These are phyloP conservation scores for Solanum tacnaense DNA, from an alignment of 257 asterid genomes.

Conservation along the genomic window DNA sequence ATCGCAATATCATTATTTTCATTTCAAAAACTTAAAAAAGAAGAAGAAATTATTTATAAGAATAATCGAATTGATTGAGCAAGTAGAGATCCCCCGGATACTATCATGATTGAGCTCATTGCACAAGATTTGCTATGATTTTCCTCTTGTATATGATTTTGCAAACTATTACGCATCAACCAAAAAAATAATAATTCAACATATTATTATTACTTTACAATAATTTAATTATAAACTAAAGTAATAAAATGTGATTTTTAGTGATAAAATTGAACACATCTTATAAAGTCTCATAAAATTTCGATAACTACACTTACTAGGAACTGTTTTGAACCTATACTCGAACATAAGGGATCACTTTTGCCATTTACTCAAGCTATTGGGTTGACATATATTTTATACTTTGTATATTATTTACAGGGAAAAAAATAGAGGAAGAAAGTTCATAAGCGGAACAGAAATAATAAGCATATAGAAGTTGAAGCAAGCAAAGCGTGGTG, in stretches of 20 bases:
- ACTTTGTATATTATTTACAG: neutral
- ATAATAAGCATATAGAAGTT: neutral
- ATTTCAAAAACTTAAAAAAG: neutral
- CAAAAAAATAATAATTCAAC: neutral
- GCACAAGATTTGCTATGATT: neutral
- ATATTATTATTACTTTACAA: neutral
- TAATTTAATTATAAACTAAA: neutral
- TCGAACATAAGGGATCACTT: neutral
- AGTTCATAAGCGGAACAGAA: neutral
- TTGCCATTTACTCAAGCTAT: neutral
- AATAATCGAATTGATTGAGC: neutral
- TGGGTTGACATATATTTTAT: neutral
- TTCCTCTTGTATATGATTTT: neutral
- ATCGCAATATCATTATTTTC: neutral
- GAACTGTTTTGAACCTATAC: neutral
- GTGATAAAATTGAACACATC: neutral
- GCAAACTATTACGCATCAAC: fast-evolving
- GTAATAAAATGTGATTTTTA: neutral
- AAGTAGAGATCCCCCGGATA: fast-evolving
- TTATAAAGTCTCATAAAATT: too few relatives aligned
- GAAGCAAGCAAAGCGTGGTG: constrained; percentile 11
- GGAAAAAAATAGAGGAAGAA: neutral
- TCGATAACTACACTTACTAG: too few relatives aligned
- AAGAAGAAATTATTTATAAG: neutral
- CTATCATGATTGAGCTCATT: neutral